Base-by-base conservation (phyloP, 495 filamentous ascomycete species). In the Aspergillus olivimuriae region DNA sequence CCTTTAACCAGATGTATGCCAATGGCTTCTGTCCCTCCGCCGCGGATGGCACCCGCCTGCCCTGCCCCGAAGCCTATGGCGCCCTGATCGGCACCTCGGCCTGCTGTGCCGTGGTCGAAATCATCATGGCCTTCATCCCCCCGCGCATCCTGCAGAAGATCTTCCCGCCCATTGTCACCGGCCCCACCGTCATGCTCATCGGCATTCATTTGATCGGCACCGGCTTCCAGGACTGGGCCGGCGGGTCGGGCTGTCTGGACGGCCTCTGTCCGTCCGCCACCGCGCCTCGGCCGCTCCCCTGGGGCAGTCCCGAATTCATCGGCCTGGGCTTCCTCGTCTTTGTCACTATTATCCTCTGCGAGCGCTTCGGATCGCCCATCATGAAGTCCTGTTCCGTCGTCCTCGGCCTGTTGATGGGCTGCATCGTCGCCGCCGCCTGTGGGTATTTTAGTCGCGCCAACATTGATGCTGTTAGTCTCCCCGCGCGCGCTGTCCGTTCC, bases 301-400 rank as follows among this genome's bases (percentile, higher is more conserved):
- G 90, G 90, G 90, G 89, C 15, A 84, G 81, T 34, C 73, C 89
- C 10, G 79, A 94, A 60, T 94, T 88, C 58, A 83, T 96, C 34
- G 89, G 89, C 3, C 78, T 96, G 2, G 90, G 90, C 1, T 94
- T 96, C 69, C 78, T 81, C 19, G 89, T 94, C 32, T 95, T 95
- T 58, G 46, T 89, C n/a, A 88, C 86, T 19, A 94, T 92, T 58
- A 87, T 92, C 58, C 51, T 92, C 12, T 87, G 82, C 57, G 88
- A 92, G 62, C 78, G 84, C 7, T 92, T 90, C 61, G 89, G 90
- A 8, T 79, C 81, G 4, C 87, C 87, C 0, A 81, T 86, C 50
- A 79, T 86, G 77, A 82, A 83, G 55, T 77, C 72, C 32, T 88
- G 81, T 38, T 77, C 79, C 46, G 87, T 95, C 38, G 76, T 94